Base-by-base conservation (phyloP, 345 rosid genomes). In the Eucalyptus regnans region DNA sequence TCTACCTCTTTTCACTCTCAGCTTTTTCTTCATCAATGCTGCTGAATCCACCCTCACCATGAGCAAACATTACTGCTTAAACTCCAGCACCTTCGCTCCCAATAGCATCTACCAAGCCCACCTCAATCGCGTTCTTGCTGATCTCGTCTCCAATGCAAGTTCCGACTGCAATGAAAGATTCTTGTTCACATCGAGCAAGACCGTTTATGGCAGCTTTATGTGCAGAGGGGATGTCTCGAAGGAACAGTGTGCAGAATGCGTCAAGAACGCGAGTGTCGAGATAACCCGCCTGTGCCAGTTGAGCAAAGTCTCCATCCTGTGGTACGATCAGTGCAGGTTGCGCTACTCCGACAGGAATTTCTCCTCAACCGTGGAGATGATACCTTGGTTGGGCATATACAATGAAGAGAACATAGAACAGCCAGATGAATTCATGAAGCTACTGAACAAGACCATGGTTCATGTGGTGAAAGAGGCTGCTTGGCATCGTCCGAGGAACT, bases 261-360 rank as follows among this genome's bases (percentile, higher is more conserved):
- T 91, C 37, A n/a, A 1, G 3, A 58, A 37, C 5, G 93, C 92
- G 22, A 86, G 86, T 6, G 49, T 56, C 62, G 7, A 37, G 3
- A 50, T 89, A 87, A 68, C 1, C 3, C 80, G 15, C 18, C 4
- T 6, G 1, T 92, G 93, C 71, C 64, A 52, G 5, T 31, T 49
- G 37, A 48, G 86, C 23, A 86, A 43, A 18, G 50, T 87, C 17
- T 89, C 91, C n/a, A 79, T 90, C 87, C 48, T 92, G 12, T 91
- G 92, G 94, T 91, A 91, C 20, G 94, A 92, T 29, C 14, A 88
- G 86, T 92, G 94, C 90, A 49, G 68, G 90, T 27, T 92, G 41
- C 88, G 87, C 17, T 92, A 92, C 88, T 90, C 93, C 7, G 29
- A 90, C 25, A 27, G 27, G 25, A 37, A 87, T 29, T 89, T 90